Evolutionary conservation across 2,329 filamentous ascomycete species (phyloP), one percentile per base, ranked within the genome.

Genomic region (Penicillium brasilianum): DNA sequence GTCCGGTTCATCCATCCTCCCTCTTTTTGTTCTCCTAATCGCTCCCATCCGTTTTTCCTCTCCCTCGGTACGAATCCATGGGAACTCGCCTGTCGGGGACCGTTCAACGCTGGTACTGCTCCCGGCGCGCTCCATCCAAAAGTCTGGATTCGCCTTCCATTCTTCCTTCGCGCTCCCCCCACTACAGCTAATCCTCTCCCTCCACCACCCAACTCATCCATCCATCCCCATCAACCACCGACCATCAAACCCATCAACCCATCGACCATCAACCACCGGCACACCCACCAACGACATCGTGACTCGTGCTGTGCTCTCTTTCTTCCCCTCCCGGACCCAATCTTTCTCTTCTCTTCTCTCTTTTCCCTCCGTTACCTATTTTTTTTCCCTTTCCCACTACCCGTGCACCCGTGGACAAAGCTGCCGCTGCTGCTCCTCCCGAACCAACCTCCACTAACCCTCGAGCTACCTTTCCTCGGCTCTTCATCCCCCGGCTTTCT

Each of bases 51-150:
- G n/a, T 48, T 25, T 48, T 9, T 48, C 22, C 14, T 48, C 22
- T 30, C 14, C 7, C 34, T 37, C 20, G 36, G 50, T 41, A 39
- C 34, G 16, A 25, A 30, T 54, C 52, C 52, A 54, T 43, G 52
- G 52, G 36, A 43, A 25, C 20, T 32, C 25, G 39, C 37, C 39
- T 54, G 52, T 54, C 52, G 52, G 41, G 28, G 53, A 41, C 32
- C 32, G 20, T 16, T 56, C 39, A 36, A 43, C 43, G 36, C 53
- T 56, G 28, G 14, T 30, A 54, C 50, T 74, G 73, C 70, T 68
- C 71, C 71, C 71, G 75, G 71, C 73, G 43, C 37, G 52, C 41
- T 68, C 69, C 69, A 71, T 69, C 67, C 63, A 65, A 60, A 51
- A 52, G 63, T 56, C 58, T 58, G 51, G 58, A 59, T 60, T 63